These are phyloP conservation scores for Diacronema lutheri DNA, from an alignment of 78 protist species.

Conservation along the genomic window DNA sequence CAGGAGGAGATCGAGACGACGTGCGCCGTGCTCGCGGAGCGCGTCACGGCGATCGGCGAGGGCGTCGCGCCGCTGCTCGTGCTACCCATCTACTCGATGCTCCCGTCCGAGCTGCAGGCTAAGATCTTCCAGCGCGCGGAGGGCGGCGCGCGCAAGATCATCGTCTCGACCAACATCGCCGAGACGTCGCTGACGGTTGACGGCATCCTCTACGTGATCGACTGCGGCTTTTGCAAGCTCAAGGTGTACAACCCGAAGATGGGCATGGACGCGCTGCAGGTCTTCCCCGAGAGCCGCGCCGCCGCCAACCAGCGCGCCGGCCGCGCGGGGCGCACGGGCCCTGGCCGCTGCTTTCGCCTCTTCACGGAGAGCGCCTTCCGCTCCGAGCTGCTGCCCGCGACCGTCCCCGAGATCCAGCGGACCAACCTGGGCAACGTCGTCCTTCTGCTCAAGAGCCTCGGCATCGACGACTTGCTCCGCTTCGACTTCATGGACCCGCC, in stretches of 20 bases:
- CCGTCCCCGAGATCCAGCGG: constrained; percentile 97
- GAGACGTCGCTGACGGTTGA: constrained; percentile 92
- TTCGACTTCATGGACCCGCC: constrained; percentile 99
- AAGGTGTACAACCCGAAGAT: constrained; percentile 86
- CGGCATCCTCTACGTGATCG: constrained; percentile 94
- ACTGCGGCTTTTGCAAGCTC: constrained; percentile 89
- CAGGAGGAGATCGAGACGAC: constrained; percentile 95
- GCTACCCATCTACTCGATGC: constrained; percentile 87
- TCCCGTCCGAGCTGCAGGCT: constrained; percentile 93
- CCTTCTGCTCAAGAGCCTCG: constrained; percentile 83
- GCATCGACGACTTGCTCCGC: constrained; percentile 92
- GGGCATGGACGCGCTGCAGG: constrained; percentile 94
- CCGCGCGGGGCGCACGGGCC: constrained; percentile 95
- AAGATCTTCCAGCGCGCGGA: constrained; percentile 86
- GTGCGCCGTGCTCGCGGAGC: constrained; percentile 61
- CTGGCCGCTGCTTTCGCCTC: constrained; percentile 95
- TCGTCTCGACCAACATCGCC: constrained; percentile 98
- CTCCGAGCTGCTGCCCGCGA: constrained; percentile 78
- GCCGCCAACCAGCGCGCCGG: constrained; percentile 93
- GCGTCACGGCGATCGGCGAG: constrained; percentile 80
- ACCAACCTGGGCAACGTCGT: constrained; percentile 95
- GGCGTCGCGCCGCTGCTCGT: constrained; percentile 81
- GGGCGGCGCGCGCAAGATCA: constrained; percentile 89
- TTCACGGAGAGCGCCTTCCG: constrained; percentile 90
- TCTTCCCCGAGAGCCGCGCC: constrained; percentile 87